phyloP scores from a whole-genome alignment of 2,329 filamentous ascomycete genomes.

The Epichloe hybrida region DNA sequence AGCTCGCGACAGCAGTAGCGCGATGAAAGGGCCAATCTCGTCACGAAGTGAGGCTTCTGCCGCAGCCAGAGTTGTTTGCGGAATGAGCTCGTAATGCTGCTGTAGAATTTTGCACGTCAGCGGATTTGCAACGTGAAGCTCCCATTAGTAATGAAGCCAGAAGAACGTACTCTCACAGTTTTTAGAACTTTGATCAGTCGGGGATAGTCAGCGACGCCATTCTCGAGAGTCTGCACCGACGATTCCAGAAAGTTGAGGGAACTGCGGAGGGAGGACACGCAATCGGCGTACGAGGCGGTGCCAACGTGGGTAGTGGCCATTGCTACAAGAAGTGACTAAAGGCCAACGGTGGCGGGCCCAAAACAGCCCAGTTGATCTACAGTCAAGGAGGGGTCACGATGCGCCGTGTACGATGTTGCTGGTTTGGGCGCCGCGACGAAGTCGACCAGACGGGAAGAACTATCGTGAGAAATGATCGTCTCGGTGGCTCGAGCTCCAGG shows the following conservation, averaged over 20 bases:
- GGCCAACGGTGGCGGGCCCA: neutral
- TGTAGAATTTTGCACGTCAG: slow-evolving; percentile 21
- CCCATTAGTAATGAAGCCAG: neutral
- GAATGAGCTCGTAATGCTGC: slow-evolving; percentile 86
- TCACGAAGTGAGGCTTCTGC: slow-evolving; percentile 76
- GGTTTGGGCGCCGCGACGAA: neutral
- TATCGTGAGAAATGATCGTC: slow-evolving; percentile 2
- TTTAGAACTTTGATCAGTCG: slow-evolving; percentile 41
- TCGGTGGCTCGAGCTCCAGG: neutral
- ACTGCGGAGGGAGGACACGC: slow-evolving; percentile 44
- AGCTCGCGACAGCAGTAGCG: slow-evolving; percentile 66
- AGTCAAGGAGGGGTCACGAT: neutral
- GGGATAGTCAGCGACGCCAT: slow-evolving; percentile 45
- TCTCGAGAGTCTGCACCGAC: slow-evolving; percentile 42
- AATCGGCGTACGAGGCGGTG: slow-evolving; percentile 36
- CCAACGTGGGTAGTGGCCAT: slow-evolving; percentile 13
- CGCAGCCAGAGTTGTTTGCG: slow-evolving; percentile 65
- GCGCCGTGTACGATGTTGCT: neutral
- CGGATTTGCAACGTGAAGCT: neutral
- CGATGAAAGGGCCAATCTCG: slow-evolving; percentile 80
- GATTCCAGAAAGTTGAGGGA: slow-evolving; percentile 49
- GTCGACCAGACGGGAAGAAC: neutral
- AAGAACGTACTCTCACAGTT: slow-evolving; percentile 38
- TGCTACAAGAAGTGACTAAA: neutral
- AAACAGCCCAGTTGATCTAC: neutral